A percentile compares a stretch with the other conserved stretches of the same genome.
These are phyloP conservation scores for Yamadazyma triangularis DNA, from an alignment of 1,139 yeast species.

Conservation along the genomic window DNA sequence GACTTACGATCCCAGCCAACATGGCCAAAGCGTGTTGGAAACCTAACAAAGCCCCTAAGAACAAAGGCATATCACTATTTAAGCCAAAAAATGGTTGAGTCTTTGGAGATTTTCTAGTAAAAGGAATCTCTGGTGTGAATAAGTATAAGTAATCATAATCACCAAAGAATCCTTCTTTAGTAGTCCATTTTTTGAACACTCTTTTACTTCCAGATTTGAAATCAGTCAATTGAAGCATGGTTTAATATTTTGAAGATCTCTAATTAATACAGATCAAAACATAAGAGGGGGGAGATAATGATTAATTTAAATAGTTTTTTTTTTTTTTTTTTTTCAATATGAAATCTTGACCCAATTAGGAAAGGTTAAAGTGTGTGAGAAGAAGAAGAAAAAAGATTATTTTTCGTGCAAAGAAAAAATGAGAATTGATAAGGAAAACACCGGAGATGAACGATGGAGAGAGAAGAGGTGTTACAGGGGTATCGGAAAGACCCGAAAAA, in stretches of 20 bases:
- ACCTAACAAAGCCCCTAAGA: constrained; percentile 72
- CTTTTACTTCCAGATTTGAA: constrained; percentile 17
- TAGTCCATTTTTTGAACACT: constrained; percentile 46
- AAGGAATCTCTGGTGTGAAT: constrained; percentile 76
- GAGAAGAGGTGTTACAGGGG: too few species aligned
- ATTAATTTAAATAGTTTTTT: too few species aligned
- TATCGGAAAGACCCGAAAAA: too few species aligned
- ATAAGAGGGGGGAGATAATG: too few species aligned
- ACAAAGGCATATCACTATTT: constrained; percentile 71
- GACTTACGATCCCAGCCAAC: constrained; percentile 89
- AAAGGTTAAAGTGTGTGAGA: background rate
- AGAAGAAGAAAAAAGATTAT: background rate
- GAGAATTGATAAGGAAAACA: too few species aligned
- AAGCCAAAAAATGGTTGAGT: constrained; percentile 79
- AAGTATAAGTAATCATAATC: constrained; percentile 77
- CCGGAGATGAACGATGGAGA: too few species aligned
- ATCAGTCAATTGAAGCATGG: constrained; percentile 1
- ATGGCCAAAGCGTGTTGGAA: constrained; percentile 84
- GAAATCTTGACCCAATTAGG: background rate
- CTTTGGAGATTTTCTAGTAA: constrained; percentile 44
- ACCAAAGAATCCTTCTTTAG: constrained; percentile 75
- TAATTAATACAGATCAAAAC: too few species aligned
- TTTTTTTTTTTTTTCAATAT: too few species aligned
- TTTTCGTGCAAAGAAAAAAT: background rate
- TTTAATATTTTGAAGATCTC: too few species aligned